Evolutionary conservation across 2,329 filamentous ascomycete species (phyloP), one percentile per base, ranked within the genome.

Genomic region (Alternaria postmessia): DNA sequence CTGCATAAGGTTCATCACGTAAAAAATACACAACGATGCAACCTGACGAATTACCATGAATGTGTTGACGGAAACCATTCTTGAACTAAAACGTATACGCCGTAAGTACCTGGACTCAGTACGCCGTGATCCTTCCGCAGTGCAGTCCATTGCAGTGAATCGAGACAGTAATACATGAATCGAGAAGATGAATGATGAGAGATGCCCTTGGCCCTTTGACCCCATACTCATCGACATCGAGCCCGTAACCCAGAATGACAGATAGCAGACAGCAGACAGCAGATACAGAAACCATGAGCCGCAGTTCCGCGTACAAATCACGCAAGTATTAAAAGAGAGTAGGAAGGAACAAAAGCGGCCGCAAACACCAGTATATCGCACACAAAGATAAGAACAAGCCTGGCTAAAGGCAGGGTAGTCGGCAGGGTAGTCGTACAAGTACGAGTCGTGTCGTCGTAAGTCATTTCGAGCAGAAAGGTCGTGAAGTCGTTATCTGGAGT

Each of bases 401-500:
- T 39, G 26, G 57, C 62, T 56, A 56, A 53, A 41, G 61, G 51
- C 55, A 63, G 49, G 52, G 42, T 43, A 66, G 56, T 71, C 61
- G 61, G 51, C 55, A 63, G 49, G 52, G 42, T 43, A 66, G 54
- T 71, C 61, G 65, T 71, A 72, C 65, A 72, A 57, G 62, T 57
- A 59, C 46, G 48, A 54, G 38, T 65, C 61, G 59, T 59, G 16
- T 60, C 61, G 61, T 71, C 69, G 58, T 71, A 42, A 71, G 51
- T 70, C 68, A 55, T 70, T 61, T 63, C 46, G 42, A 58, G 41
- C 24, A 26, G 22, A 24, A 24, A 24, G 39, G 54, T 62, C 47
- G 49, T 36, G 28, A 54, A 46, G 61, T 44, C 30, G 68, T 77
- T 82, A 92, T 78, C 91, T 84, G 18, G 92, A 90, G 79, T 98